Base-by-base conservation (phyloP, 2,329 filamentous ascomycete genomes). In the Ophiostoma montium region DNA sequence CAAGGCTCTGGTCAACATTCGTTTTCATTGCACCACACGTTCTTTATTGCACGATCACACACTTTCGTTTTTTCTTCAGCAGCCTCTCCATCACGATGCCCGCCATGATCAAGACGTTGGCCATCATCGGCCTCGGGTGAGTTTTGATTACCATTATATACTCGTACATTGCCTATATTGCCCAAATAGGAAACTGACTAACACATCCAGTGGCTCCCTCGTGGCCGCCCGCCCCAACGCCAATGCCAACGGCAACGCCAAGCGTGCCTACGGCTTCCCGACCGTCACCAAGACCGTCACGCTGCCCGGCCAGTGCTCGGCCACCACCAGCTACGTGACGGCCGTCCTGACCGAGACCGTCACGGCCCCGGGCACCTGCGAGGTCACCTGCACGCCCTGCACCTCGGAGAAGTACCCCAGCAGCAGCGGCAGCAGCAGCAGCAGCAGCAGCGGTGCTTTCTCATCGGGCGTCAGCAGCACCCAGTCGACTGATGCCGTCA, bases 111-210 rank as follows among this genome's bases (percentile, higher is more conserved):
- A 49, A 47, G 27, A 52, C 46, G 19, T 39, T 54, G 23, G 52
- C 44, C 43, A 47, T 56, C 31, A 19, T 56, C 18, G 45, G 54
- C 52, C 47, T 56, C 19, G 49, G 54, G 53, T 56, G 39, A 33
- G 52, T n/a, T 10, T 10, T 35, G 27, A 19, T 21, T 35, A 3
- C 19, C 44, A 47, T 13, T 27, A 35, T n/a, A 10, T 2, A 11
- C 19, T n/a, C n/a, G n/a, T n/a, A n/a, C n/a, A n/a, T n/a, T n/a
- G n/a, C n/a, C n/a, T n/a, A 45, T 21, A 35, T 19, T 33, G 42
- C 42, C 42, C 13, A 44, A 33, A 18, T 33, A 21, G 42, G 42
- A 44, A 44, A 44, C 30, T 21, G 27, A 43, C 35, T 43, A 36
- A 49, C 39, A 38, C 18, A 8, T 12, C 36, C 30, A 42, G 31